Evolutionary conservation across 2,329 filamentous ascomycete genomes (phyloP), one percentile per base, ranked within the genome.

Genomic region (Trichoderma polysporum): DNA sequence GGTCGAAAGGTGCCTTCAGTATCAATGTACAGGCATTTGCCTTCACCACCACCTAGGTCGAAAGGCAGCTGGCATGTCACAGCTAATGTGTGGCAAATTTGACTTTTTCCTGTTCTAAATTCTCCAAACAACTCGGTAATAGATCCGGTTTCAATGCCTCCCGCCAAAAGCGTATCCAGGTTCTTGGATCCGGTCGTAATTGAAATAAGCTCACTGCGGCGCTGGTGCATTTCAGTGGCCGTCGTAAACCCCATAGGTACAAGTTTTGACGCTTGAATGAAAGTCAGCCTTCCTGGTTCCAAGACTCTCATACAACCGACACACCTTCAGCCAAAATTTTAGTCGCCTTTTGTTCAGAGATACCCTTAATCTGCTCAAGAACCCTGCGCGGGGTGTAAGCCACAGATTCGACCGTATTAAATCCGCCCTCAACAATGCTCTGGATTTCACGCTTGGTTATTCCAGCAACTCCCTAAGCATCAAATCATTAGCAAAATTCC

Each of bases 211-310:
- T 98, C 95, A 79, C 93, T 97, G 78, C 96, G 89, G 70, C 95
- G 90, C 73, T 94, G 92, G 76, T 99, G 96, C 94, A 99, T 99
- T 80, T 99, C 96, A 0, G 95, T 99, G 3, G 95, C 95, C 0
- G 95, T 99, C 1, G 96, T 99, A 77, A 99, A 99, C 49, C 95
- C 95, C 94, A 99, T 97, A 0, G 95, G 95, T 0, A 99, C 95
- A 60, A 98, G 86, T 79, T 97, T 99, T 1, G 93, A 94, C 31
- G 94, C 94, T 96, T 54, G 22, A 39, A 2, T 1, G 15, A 47
- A 17, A 25, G 45, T 68, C 25, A 68, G 60, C 25, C 17, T 35
- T 10, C 22, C 15, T 31, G 33, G 4, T 27, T 17, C 19, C 39
- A 50, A 47, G 10, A 22, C 10, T 8, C 7, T 12, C 6, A 47